A percentile compares a stretch with the other conserved stretches of the same genome.
Evolutionary conservation across 208 protist genomes (phyloP).

Genomic region (Endotrypanum monterogeii): DNA sequence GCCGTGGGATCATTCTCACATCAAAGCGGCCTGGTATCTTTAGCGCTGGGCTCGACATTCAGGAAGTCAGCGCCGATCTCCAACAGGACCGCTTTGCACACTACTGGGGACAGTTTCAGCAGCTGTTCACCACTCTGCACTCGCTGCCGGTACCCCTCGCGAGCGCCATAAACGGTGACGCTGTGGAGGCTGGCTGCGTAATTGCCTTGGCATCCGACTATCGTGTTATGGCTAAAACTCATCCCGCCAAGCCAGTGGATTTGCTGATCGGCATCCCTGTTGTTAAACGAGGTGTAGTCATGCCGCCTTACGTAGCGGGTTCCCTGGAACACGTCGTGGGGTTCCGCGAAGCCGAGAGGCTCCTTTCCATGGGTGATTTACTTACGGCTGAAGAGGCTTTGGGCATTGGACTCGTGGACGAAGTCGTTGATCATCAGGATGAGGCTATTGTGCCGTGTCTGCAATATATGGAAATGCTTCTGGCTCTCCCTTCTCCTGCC

Average conservation of each 20-base stretch:
- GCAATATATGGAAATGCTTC: slow-evolving; percentile 54
- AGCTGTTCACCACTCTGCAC: slow-evolving; percentile 73
- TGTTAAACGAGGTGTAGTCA: slow-evolving; percentile 55
- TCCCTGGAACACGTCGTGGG: slow-evolving; percentile 68
- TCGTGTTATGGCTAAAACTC: slow-evolving; percentile 66
- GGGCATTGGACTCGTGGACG: slow-evolving; percentile 67
- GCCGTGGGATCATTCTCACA: slow-evolving; percentile 68
- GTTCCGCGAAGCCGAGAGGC: slow-evolving; percentile 51
- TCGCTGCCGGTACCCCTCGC: slow-evolving; percentile 65
- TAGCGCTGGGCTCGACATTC: slow-evolving; percentile 63
- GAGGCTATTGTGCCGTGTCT: slow-evolving; percentile 63
- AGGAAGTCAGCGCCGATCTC: slow-evolving; percentile 35
- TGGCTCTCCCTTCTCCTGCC: slow-evolving; percentile 45
- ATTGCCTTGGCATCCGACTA: slow-evolving; percentile 75
- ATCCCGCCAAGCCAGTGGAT: slow-evolving; percentile 13
- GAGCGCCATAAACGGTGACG: slow-evolving; percentile 75
- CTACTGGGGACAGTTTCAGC: slow-evolving; percentile 76
- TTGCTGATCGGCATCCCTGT: slow-evolving; percentile 73
- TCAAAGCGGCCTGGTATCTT: slow-evolving; percentile 55
- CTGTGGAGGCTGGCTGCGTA: slow-evolving; percentile 64
- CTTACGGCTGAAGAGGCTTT: slow-evolving; percentile 56
- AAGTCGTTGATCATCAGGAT: slow-evolving; percentile 54
- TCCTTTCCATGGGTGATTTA: slow-evolving; percentile 52
- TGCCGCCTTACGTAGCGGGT: slow-evolving; percentile 68
- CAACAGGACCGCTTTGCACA: slow-evolving; percentile 42